Evolutionary conservation across 768 basidiomycete species (phyloP).

Genomic region (Auricularia cornea): DNA sequence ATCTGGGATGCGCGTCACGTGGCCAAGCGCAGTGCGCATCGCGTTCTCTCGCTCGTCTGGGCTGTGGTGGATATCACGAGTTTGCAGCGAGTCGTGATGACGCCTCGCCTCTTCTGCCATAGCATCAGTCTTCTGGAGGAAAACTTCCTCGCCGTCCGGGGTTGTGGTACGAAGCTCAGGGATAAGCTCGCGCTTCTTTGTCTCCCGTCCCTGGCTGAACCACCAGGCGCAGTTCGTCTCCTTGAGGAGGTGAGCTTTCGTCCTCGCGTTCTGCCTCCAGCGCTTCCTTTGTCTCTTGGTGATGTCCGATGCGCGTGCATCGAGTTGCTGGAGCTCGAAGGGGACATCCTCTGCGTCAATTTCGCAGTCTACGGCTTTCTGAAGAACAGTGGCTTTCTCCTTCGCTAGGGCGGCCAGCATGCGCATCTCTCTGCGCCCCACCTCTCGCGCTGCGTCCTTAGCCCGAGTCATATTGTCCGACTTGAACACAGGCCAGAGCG

Average conservation of each 20-base stretch:
- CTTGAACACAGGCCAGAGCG: neutral
- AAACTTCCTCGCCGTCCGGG: too few relatives aligned
- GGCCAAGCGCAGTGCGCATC: neutral
- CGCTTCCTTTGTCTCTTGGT: too few relatives aligned
- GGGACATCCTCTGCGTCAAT: too few relatives aligned
- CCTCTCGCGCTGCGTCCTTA: neutral
- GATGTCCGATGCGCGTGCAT: too few relatives aligned
- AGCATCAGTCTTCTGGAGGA: neutral
- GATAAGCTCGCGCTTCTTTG: too few relatives aligned
- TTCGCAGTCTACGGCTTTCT: too few relatives aligned
- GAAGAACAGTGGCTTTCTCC: neutral
- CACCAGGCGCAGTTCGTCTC: too few relatives aligned
- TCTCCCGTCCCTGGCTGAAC: too few relatives aligned
- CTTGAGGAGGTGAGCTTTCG: too few relatives aligned
- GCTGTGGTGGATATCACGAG: neutral
- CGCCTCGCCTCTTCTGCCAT: neutral
- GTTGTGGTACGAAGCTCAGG: too few relatives aligned
- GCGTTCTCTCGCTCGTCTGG: neutral
- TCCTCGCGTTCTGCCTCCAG: too few relatives aligned
- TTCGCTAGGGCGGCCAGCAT: neutral
- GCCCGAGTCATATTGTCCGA: neutral
- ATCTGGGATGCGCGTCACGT: neutral
- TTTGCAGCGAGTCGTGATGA: neutral
- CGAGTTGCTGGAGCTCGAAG: too few relatives aligned
- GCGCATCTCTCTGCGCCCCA: neutral